A percentile compares a stretch with the other conserved stretches of the same genome.
Evolutionary conservation across 2,329 filamentous ascomycete genomes (phyloP).

Genomic region (Metarhizium humberi): DNA sequence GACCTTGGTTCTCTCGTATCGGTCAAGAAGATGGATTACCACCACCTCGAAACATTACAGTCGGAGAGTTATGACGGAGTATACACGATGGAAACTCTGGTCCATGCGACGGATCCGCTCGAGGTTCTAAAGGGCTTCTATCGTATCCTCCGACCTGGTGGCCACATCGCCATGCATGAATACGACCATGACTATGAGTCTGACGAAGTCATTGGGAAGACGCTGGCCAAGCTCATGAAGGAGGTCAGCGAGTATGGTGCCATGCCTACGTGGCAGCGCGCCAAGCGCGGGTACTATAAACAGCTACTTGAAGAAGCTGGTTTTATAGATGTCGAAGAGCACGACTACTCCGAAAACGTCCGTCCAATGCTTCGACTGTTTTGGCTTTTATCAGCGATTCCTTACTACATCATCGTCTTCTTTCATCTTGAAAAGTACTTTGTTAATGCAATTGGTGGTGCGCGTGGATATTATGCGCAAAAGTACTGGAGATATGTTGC

Average conservation of each 20-base stretch:
- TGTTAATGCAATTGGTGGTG: conserved; percentile 24
- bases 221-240: conserved; percentile 19
- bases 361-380: conserved; percentile 38
- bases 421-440: conserved; percentile 34
- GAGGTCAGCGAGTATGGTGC: conserved; percentile 32
- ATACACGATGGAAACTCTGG: conserved; percentile 48
- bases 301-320: conserved; percentile 32
- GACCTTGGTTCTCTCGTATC: conserved; percentile 25
- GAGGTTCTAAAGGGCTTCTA: conserved; percentile 35
- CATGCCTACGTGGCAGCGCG: conserved; percentile 34
- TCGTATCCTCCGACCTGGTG: conserved; percentile 37
- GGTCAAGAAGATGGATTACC: conserved; percentile 38
- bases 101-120: conserved; percentile 39
- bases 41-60: conserved; percentile 33
- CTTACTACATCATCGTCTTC: conserved; percentile 33
- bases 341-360: conserved; percentile 36
- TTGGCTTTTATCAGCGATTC: conserved; percentile 33
- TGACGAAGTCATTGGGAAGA: conserved; percentile 14
- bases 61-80: conserved; percentile 35
- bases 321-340: conserved; percentile 33
- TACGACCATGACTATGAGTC: conserved; percentile 32
- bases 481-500: conserved; percentile 11
- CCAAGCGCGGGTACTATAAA: conserved; percentile 28
- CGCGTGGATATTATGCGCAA: conserved; percentile 6
- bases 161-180: conserved; percentile 34